Conservation (phyloP, 352 stramenopile species). For the Chrysophaeum taylorii region DNA sequence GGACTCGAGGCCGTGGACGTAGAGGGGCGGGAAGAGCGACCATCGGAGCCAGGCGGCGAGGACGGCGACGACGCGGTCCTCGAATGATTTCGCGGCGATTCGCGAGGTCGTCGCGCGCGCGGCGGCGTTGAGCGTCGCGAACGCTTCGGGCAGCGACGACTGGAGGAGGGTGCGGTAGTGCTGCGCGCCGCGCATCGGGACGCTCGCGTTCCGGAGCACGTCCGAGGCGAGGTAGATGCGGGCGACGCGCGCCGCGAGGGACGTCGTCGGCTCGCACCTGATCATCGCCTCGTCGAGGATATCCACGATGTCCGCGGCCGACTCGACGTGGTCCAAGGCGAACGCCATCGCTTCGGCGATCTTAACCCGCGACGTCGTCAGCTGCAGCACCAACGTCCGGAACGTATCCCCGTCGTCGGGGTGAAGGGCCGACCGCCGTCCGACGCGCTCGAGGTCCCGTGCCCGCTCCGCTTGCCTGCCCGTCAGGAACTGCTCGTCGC, state of each 20-base stretch:
- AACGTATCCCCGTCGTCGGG: neutral
- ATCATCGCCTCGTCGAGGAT: neutral
- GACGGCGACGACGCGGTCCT: slow-evolving; percentile 26
- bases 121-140: slow-evolving; percentile 28
- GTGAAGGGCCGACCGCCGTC: neutral
- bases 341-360: slow-evolving; percentile 4
- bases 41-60: slow-evolving; percentile 28
- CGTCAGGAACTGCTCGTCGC: neutral
- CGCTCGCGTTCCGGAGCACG: slow-evolving; percentile 73
- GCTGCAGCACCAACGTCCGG: neutral
- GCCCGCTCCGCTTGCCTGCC: slow-evolving; percentile 5
- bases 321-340: slow-evolving; percentile 8
- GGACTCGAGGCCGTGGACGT: slow-evolving; percentile 30
- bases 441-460: neutral
- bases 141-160: slow-evolving; percentile 57
- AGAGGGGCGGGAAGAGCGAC: slow-evolving; percentile 34
- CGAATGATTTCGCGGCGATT: slow-evolving; percentile 26
- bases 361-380: neutral
- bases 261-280: neutral
- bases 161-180: slow-evolving; percentile 71
- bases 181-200: slow-evolving; percentile 69
- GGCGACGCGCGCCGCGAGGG: slow-evolving; percentile 32
- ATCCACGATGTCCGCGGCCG: neutral
- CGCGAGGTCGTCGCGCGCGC: slow-evolving; percentile 16
- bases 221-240: slow-evolving; percentile 68